Base-by-base conservation (phyloP, 768 basidiomycete genomes). In the Floccularia luteovirens region DNA sequence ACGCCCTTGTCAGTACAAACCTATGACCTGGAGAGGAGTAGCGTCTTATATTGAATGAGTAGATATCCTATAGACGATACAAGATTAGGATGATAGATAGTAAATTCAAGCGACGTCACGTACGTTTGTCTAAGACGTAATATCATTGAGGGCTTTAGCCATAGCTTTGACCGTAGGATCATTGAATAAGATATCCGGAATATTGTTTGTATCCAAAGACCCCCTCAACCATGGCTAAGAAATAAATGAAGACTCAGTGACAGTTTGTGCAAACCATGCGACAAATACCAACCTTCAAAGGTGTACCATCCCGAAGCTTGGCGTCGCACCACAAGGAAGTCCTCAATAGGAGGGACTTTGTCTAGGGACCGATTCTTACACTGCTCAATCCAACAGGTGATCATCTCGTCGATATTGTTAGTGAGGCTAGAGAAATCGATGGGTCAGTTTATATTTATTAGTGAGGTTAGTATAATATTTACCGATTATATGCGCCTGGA, bases 121-220 rank as follows among this genome's bases (percentile, higher is more conserved):
- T n/a, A 52, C 51, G 39, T 52, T 52, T 14, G 51, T 47, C 51
- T 49, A 53, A 16, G 49, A 46, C 47, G 51, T 51, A 14, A 53
- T 50, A 28, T 51, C 51, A 14, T 17, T 43, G 7, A 47, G 48
- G 13, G 49, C 51, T 3, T 50, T 37, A 14, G 49, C 50, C 51
- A 53, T 53, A 5, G 39, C 41, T 5, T 36, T 23, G 2, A 53
- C 23, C 4, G 43, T 39, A 3, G 51, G 49, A 38, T 53, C 24
- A 31, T 53, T 34, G 36, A 48, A 53, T 11, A 51, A 43, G 28
- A 44, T 39, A 21, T 42, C 42, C 2, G 51, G 49, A 14, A 53
- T 41, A 19, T 48, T 37, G 4, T 50, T 21, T n/a, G n/a, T n/a
- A n/a, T 20, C 45, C 43, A 1, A 53, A 37, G 1, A 49, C 45